A percentile compares a stretch with the other conserved stretches of the same genome.
phyloP scores from a whole-genome alignment of 192 early-diverging fungal species.

The Linderina pennispora region DNA sequence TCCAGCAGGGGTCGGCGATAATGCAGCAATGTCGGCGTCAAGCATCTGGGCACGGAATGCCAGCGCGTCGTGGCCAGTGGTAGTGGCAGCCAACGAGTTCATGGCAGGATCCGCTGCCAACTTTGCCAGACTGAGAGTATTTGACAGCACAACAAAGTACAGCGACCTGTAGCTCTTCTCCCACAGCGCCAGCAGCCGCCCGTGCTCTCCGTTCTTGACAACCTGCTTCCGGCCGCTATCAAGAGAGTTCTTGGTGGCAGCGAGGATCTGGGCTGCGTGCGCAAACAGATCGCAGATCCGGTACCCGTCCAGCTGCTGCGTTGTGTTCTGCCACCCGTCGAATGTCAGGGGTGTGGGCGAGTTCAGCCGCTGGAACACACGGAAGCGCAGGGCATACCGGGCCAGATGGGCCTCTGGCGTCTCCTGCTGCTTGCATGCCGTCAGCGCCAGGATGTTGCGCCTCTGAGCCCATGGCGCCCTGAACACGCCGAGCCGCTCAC shows the following conservation, averaged over 20 bases:
- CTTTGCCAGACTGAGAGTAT: conserved; percentile 14
- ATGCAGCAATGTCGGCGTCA: not conserved
- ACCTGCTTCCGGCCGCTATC: not conserved
- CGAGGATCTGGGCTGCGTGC: conserved; percentile 10
- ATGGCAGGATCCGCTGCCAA: not conserved
- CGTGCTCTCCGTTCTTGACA: not conserved
- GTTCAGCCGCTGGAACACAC: conserved; percentile 19
- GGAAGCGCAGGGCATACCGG: conserved; percentile 30
- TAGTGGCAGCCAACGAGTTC: not conserved
- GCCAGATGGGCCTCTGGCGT: conserved; percentile 3
- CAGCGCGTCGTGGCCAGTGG: conserved; percentile 11
- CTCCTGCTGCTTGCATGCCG: conserved; percentile 8
- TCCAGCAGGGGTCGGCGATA: not conserved
- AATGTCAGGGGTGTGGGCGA: conserved; percentile 32
- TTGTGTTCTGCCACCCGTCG: conserved; percentile 10
- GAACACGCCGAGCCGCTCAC: conserved; percentile 16
- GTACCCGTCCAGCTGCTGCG: conserved; percentile 24
- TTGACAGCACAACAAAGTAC: conserved; percentile 16
- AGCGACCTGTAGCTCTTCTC: not conserved
- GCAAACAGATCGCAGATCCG: conserved; percentile 17
- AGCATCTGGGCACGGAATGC: conserved; percentile 1
- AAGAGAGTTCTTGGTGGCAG: conserved; percentile 2
- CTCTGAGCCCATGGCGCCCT: conserved; percentile 21
- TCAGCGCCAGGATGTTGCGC: conserved; percentile 3
- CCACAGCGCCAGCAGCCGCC: conserved; percentile 1